Conservation (phyloP, 2,329 filamentous ascomycete genomes). For the Xylaria polymorpha region DNA sequence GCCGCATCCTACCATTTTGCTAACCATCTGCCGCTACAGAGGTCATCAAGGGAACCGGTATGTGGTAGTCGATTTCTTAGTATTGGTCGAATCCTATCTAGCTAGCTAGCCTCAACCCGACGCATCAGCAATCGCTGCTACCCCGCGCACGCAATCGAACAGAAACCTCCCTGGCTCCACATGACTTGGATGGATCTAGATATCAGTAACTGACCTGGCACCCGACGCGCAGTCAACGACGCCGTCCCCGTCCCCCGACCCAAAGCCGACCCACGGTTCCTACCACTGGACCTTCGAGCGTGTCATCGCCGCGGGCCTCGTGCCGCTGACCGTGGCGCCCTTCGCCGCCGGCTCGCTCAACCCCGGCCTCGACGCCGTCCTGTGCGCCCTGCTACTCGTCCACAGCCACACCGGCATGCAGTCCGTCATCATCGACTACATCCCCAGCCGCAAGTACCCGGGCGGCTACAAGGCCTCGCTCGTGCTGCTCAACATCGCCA, state of each 20-base stretch:
- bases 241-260: constrained; percentile 79
- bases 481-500: constrained; percentile 83
- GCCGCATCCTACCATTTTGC: constrained; percentile 45
- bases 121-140: too few species aligned
- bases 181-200: neutral
- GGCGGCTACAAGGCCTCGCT: constrained; percentile 72
- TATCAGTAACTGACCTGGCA: constrained; percentile 14
- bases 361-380: constrained; percentile 85
- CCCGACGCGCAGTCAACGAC: constrained; percentile 78
- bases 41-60: constrained; percentile 80
- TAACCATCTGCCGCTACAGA: constrained; percentile 66
- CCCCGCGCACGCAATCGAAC: constrained; percentile 6
- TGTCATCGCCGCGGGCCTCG: constrained; percentile 79
- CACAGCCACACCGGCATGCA: constrained; percentile 98
- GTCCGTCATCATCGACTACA: constrained; percentile 90
- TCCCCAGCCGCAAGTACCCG: constrained; percentile 78
- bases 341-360: constrained; percentile 94
- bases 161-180: neutral
- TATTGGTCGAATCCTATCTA: neutral
- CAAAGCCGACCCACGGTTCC: constrained; percentile 84
- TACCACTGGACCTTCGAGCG: constrained; percentile 99
- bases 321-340: constrained; percentile 89
- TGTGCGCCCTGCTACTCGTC: constrained; percentile 84
- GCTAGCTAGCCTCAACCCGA: neutral
- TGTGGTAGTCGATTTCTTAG: constrained; percentile 4